These are phyloP conservation scores for Hanseniaspora hatyaiensis DNA, from an alignment of 805 yeast species.

Conservation along the genomic window DNA sequence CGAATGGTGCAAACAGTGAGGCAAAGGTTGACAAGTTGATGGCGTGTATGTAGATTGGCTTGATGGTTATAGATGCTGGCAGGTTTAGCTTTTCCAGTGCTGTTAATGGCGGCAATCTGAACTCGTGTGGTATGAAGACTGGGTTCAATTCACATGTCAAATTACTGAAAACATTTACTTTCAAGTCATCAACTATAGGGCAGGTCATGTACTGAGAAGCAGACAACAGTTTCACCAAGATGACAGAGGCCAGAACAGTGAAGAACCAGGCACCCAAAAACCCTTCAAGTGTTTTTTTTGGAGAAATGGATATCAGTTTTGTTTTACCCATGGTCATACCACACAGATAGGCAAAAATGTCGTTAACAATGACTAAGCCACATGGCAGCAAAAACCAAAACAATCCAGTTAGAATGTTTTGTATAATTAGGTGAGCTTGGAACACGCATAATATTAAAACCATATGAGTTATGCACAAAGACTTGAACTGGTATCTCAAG, in stretches of 20 bases:
- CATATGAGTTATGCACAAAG: conserved; percentile 89
- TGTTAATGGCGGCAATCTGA: conserved; percentile 53
- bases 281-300: conserved; percentile 96
- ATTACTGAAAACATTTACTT: conserved; percentile 48
- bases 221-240: conserved; percentile 53
- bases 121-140: conserved; percentile 72
- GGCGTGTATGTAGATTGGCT: conserved; percentile 86
- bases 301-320: conserved; percentile 83
- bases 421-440: conserved; percentile 87
- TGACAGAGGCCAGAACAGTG: conserved; percentile 62
- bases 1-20: conserved; percentile 93
- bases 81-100: conserved; percentile 40
- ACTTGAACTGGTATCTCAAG: conserved; percentile 85
- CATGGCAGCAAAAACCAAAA: conserved; percentile 93
- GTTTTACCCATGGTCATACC: conserved; percentile 94
- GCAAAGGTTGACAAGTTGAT: conserved; percentile 84
- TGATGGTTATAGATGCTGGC: conserved; percentile 43
- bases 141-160: conserved; percentile 76
- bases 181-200: conserved; percentile 57
- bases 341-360: conserved; percentile 90
- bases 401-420: conserved; percentile 77
- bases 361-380: conserved; percentile 83
- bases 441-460: conserved; percentile 76
- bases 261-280: conserved; percentile 96
- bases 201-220: conserved; percentile 70